Base-by-base conservation (phyloP, 768 basidiomycete genomes). In the Boletus subcaerulescens region DNA sequence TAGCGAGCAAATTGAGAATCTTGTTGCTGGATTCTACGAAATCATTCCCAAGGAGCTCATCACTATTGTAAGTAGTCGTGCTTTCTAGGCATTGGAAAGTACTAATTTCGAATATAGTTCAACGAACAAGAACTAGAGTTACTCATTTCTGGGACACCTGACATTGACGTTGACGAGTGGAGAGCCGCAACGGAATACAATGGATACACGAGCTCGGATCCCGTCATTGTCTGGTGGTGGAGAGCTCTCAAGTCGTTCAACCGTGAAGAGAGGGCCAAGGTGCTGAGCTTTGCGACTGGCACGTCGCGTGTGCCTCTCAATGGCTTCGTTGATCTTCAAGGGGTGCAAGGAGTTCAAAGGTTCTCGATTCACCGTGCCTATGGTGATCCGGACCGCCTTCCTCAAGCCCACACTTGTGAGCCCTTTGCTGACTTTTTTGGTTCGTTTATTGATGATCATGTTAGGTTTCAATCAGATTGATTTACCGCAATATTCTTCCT, bases 151-250 rank as follows among this genome's bases (percentile, higher is more conserved):
- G 97, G 97, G 24, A 94, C 96, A 18, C 96, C 97, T n/a, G 94
- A 96, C 60, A 93, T 99, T 59, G 95, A 98, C 62, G 93, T 98
- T 2, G 97, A 99, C 68, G 97, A 98, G 72, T 95, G 93, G 93
- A 84, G 91, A 50, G 86, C 89, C 15, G 91, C 91, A 13, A 94
- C 91, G 3, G 93, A 94, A 65, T 93, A 94, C 73, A 91, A 87
- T 58, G 90, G 91, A 45, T 93, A 92, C 69, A 83, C 80, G 7
- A 82, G 88, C 64, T 90, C 89, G 3, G 95, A 99, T 69, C 92
- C 96, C 7, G 94, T 96, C 65, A 94, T 98, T 56, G 87, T 91
- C 29, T 99, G 95, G 95, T 98, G 93, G 89, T 99, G 97, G 97
- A 83, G 97, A 60, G 96, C 96, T 2, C 81, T 99, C 41, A 93